Base-by-base conservation (phyloP, 2,329 filamentous ascomycete genomes). In the Sporothrix brasiliensis region DNA sequence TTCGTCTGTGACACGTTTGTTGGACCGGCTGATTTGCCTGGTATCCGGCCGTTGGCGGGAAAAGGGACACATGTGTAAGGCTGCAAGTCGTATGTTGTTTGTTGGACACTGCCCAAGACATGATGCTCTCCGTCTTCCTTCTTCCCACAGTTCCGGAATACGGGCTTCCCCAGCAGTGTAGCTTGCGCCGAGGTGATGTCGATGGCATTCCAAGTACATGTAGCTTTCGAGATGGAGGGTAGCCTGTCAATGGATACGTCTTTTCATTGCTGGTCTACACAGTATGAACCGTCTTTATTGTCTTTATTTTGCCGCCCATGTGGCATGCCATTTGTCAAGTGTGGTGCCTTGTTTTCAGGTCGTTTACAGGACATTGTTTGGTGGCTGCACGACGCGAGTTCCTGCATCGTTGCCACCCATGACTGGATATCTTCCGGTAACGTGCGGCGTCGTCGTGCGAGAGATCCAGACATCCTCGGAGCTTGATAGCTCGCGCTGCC, bases 1-100 rank as follows among this genome's bases (percentile, higher is more conserved):
- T 16, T 5, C 34, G 34, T 34, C 34, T 34, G 34, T 9, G 19
- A 4, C 44, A 6, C 44, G 3, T 4, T 19, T 24, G 34, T 44
- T 61, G 56, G 56, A 34, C 41, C 56, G 56, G 34, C 56, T 61
- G 56, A 39, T n/a, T 39, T 61, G 34, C 56, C 34, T 61, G 34
- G 56, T 39, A 61, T 24, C 56, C 56, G 56, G 14, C n/a, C 21
- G 56, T 44, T 61, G 56, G 34, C 56, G 34, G 27, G 16, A n/a
- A 61, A 21, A 61, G 39, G 19, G 34, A 60, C 1, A 19, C 44
- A 30, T 2, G 16, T 21, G 56, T 41, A n/a, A 60, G 34, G 34
- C 34, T 41, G 16, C 41, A 39, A 39, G 30, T 21, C 44, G 44
- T 14, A 4, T 30, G 27, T 30, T 30, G 27, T 30, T 4, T 30